A percentile compares a stretch with the other conserved stretches of the same genome.
These are phyloP conservation scores for Teratosphaeria pseudoeucalypti DNA, from an alignment of 2,329 filamentous ascomycete genomes.

Conservation along the genomic window DNA sequence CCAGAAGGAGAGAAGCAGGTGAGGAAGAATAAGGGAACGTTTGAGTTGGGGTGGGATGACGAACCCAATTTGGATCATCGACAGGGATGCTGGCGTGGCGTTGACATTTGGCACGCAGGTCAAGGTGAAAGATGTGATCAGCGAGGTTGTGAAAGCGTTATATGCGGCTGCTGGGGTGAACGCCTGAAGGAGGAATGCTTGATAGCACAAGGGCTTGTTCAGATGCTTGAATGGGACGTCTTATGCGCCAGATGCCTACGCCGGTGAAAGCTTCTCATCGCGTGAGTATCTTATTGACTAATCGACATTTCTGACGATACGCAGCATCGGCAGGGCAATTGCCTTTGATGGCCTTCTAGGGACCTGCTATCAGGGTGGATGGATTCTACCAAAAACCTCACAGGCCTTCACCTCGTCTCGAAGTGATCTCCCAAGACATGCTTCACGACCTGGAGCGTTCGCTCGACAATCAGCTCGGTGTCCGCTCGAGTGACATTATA, in stretches of 20 bases:
- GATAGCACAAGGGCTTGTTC: too few relatives aligned
- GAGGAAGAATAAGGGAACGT: conserved; percentile 29
- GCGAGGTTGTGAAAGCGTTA: conserved; percentile 30
- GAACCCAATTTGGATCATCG: conserved; percentile 38
- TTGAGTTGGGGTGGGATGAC: conserved; percentile 37
- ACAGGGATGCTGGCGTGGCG: conserved; percentile 30
- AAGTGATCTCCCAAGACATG: neutral
- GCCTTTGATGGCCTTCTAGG: too few relatives aligned
- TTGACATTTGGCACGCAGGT: conserved; percentile 36
- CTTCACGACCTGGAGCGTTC: neutral
- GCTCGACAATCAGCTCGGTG: conserved; percentile 43
- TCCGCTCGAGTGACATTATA: conserved; percentile 50
- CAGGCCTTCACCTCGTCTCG: neutral
- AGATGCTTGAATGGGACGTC: too few relatives aligned
- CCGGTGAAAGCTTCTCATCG: neutral
- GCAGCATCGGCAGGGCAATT: too few relatives aligned
- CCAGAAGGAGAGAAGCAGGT: conserved; percentile 1
- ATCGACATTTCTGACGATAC: too few relatives aligned
- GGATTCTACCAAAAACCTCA: too few relatives aligned
- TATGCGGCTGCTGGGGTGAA: conserved; percentile 24
- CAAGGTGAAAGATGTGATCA: conserved; percentile 25
- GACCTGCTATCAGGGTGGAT: too few relatives aligned
- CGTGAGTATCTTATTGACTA: too few relatives aligned
- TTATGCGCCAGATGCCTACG: too few relatives aligned
- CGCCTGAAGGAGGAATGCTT: neutral